Evolutionary conservation across 768 basidiomycete species (phyloP).

Genomic region (Imleria badia): DNA sequence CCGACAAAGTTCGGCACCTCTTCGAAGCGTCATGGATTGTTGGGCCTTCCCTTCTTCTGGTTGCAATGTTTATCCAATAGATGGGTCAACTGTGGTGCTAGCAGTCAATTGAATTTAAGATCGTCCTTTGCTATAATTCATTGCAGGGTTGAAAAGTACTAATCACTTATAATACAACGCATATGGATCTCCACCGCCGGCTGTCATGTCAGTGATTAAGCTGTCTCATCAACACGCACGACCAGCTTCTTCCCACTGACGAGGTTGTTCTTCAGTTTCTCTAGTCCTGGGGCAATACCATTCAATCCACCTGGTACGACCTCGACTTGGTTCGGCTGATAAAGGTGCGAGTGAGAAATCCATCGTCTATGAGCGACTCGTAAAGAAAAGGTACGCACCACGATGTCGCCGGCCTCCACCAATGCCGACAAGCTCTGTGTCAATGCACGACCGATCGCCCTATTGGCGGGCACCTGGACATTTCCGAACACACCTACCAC

Average conservation of each 20-base stretch:
- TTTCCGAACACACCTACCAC: conserved; percentile 10
- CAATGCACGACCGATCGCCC: conserved; percentile 13
- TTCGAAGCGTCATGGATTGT: too few species aligned
- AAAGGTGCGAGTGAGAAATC: background rate
- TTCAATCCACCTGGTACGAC: conserved; percentile 39
- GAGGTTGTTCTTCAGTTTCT: conserved; percentile 33
- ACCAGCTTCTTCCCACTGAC: conserved; percentile 37
- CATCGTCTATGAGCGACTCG: background rate
- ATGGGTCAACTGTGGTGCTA: too few species aligned
- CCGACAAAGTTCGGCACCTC: too few species aligned
- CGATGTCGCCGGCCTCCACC: conserved; percentile 15
- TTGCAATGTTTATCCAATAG: too few species aligned
- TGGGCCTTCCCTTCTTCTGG: too few species aligned
- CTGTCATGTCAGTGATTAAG: background rate
- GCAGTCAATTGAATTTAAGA: too few species aligned
- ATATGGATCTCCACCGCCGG: too few species aligned
- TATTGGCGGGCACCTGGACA: conserved; percentile 11
- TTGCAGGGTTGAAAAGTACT: background rate
- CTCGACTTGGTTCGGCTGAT: conserved; percentile 18
- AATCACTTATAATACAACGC: background rate
- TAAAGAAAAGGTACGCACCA: conserved; percentile 5
- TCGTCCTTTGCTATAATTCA: too few species aligned
- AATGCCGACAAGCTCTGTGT: conserved; percentile 9
- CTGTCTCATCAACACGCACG: conserved; percentile 34
- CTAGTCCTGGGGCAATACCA: conserved; percentile 35